Conservation (phyloP, 2,329 filamentous ascomycete genomes). For the Phyllachora maydis region DNA sequence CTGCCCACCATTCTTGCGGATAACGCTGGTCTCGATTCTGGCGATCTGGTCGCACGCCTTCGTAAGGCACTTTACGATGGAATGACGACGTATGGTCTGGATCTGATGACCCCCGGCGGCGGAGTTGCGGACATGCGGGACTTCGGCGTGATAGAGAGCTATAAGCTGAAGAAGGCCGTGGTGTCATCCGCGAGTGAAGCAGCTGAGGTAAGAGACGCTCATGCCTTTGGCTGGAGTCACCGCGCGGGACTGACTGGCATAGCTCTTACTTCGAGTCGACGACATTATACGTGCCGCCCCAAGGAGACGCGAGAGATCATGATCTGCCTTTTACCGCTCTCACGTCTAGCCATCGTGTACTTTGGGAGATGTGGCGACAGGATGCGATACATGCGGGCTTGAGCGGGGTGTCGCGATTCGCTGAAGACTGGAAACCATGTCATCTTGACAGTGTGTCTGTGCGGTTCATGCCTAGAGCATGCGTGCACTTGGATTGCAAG, state of each 20-base stretch:
- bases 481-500: too few species aligned
- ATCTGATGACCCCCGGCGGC: slow-evolving; percentile 73
- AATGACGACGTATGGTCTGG: slow-evolving; percentile 77
- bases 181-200: slow-evolving; percentile 92
- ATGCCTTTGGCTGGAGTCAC: neutral
- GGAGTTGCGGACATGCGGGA: slow-evolving; percentile 93
- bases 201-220: slow-evolving; percentile 51
- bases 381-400: too few species aligned
- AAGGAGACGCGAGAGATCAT: slow-evolving; percentile 59
- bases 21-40: slow-evolving; percentile 90
- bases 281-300: slow-evolving; percentile 94
- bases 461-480: too few species aligned
- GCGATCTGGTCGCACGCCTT: slow-evolving; percentile 77
- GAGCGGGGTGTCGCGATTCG: too few species aligned
- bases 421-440: too few species aligned
- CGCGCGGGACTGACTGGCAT: slow-evolving; percentile 5
- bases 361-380: too few species aligned
- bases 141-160: slow-evolving; percentile 86
- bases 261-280: slow-evolving; percentile 84
- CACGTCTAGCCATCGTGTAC: too few species aligned
- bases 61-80: slow-evolving; percentile 91
- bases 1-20: slow-evolving; percentile 92
- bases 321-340: too few species aligned
- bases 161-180: slow-evolving; percentile 97
- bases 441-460: too few species aligned